Evolutionary conservation across 2,329 filamentous ascomycete species (phyloP), one percentile per base, ranked within the genome.

Genomic region (Hymenoscyphus scutula): DNA sequence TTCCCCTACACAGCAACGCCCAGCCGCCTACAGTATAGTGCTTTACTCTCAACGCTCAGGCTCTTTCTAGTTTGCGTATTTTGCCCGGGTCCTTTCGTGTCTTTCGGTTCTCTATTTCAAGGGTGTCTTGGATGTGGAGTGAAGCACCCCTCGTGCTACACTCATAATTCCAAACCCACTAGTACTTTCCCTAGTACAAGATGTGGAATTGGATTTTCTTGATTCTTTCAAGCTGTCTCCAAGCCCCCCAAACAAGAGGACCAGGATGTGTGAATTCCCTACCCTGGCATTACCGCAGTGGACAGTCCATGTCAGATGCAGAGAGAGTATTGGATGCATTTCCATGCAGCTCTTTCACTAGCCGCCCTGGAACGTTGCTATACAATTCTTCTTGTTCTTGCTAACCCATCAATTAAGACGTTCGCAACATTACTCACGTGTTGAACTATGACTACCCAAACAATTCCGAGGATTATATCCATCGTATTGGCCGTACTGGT

Each of bases 391-490:
- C 82, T 81, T 81, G 79, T 82, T 84, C 82, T 79, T 86, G 86
- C 92, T 96, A 96, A 96, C 90, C 84, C 86, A 79, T 84, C 77
- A 81, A 78, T 82, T 76, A 97, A 98, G 95, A 99, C 90, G 95
- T 99, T 84, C 94, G 93, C 82, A 96, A 99, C 86, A 99, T 99
- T 83, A 98, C 95, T 81, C 95, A 99, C 83, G 95, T 99, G 81
- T 86, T 99, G 82, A 98, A 98, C 88, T 97, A 98, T 91, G 95
- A 98, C 79, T 98, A 98, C 81, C 94, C 94, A 78, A 98, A 98
- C 84, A 98, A 98, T 80, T 87, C 95, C 74, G 95, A 99, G 82
- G 94, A 98, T 76, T 98, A 98, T 75, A 96, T 98, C 72, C 95
- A 97, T 77, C 90, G 95, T 78, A 95, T 94, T 78, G 95, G 95